A percentile compares a stretch with the other conserved stretches of the same genome.
phyloP scores from a whole-genome alignment of 768 basidiomycete genomes.

The Kwoniella newhampshirensis region DNA sequence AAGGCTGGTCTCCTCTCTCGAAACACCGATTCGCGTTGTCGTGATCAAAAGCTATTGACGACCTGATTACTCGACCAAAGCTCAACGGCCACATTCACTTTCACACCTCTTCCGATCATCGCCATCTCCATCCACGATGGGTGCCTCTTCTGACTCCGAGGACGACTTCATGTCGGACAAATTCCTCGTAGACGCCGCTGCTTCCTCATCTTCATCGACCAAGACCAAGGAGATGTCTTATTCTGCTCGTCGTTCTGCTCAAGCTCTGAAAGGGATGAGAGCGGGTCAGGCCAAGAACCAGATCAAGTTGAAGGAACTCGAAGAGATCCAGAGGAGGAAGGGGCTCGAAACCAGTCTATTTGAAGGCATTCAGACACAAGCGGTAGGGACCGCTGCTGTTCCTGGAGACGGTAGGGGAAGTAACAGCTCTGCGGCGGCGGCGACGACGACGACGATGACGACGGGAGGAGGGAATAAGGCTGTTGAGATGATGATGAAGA shows the following conservation, averaged over 20 bases:
- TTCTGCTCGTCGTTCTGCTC: constrained; percentile 22
- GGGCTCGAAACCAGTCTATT: constrained; percentile 47
- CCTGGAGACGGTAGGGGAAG: neutral
- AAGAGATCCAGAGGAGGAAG: constrained; percentile 39
- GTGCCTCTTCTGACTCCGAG: constrained; percentile 50
- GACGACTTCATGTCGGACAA: constrained; percentile 55
- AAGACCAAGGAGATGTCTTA: constrained; percentile 23
- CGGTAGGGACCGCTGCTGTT: neutral
- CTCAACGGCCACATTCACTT: no score
- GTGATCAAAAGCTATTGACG: no score
- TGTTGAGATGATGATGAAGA: constrained; percentile 52
- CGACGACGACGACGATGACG: neutral
- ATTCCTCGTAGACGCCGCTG: constrained; percentile 38
- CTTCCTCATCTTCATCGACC: neutral
- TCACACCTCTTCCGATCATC: no score
- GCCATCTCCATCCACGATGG: constrained; percentile 33
- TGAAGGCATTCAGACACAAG: constrained; percentile 1
- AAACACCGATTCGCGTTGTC: no score
- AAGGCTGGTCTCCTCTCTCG: no score
- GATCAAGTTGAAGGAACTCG: constrained; percentile 30
- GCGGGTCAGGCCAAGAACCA: constrained; percentile 35
- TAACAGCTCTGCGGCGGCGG: no score
- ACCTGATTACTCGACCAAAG: no score
- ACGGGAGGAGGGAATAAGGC: constrained; percentile 39
- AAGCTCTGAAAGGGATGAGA: constrained; percentile 30